These are phyloP conservation scores for Zasmidium cellare DNA, from an alignment of 2,329 filamentous ascomycete genomes.

Conservation along the genomic window DNA sequence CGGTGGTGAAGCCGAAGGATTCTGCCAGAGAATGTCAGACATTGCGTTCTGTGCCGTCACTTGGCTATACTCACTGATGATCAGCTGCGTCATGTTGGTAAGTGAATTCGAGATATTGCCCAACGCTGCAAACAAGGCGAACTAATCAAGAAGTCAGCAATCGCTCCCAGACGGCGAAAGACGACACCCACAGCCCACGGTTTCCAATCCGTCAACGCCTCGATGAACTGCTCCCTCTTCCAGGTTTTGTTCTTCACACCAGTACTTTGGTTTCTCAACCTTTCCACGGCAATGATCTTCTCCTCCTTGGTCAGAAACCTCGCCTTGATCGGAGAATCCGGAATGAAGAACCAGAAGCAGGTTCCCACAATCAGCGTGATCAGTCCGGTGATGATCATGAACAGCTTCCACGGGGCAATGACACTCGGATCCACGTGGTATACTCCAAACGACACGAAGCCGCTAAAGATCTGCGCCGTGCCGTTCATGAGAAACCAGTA, in stretches of 20 bases:
- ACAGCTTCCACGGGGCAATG: slow-evolving; percentile 49
- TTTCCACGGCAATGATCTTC: slow-evolving; percentile 35
- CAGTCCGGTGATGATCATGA: slow-evolving; percentile 53
- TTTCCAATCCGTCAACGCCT: slow-evolving; percentile 46
- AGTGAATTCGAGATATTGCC: slow-evolving; percentile 15
- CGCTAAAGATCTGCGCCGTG: slow-evolving; percentile 12
- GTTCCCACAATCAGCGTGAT: slow-evolving; percentile 35
- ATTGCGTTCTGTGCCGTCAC: no score
- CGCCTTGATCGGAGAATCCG: slow-evolving; percentile 23
- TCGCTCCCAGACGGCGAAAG: neutral
- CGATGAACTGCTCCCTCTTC: slow-evolving; percentile 47
- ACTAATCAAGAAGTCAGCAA: neutral
- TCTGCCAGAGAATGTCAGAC: neutral
- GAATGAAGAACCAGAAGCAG: slow-evolving; percentile 46
- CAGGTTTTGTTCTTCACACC: slow-evolving; percentile 53
- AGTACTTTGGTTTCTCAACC: slow-evolving; percentile 47
- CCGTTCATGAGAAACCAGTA: slow-evolving; percentile 19
- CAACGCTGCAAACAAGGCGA: slow-evolving; percentile 13
- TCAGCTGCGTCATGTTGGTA: slow-evolving; percentile 14
- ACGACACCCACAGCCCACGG: slow-evolving; percentile 31
- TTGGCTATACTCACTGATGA: slow-evolving; percentile 5
- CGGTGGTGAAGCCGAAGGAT: slow-evolving; percentile 14
- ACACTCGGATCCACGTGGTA: slow-evolving; percentile 64
- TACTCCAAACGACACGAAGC: slow-evolving; percentile 37
- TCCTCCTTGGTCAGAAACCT: slow-evolving; percentile 34